phyloP scores from a whole-genome alignment of 805 yeast species.

The Starmerella cellae region DNA sequence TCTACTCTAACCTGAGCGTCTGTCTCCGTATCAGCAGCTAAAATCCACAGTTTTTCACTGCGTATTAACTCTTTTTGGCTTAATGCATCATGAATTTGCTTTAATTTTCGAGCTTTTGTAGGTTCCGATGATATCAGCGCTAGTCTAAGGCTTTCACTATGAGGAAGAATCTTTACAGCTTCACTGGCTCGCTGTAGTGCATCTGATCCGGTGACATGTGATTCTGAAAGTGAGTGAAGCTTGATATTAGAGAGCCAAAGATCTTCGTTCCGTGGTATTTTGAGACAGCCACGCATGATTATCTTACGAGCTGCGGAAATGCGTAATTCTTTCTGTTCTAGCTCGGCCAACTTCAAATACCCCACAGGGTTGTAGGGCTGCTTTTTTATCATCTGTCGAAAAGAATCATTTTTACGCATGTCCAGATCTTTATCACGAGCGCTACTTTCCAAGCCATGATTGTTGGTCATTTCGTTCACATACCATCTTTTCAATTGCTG shows the following conservation, averaged over 20 bases:
- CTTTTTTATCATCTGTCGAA: conserved; percentile 48
- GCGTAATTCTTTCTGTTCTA: conserved; percentile 56
- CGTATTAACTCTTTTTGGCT: background rate
- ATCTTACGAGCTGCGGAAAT: conserved; percentile 43
- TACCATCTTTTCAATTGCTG: background rate
- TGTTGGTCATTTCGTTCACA: conserved; percentile 39
- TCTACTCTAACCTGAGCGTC: conserved; percentile 37
- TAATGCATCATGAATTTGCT: conserved; percentile 57
- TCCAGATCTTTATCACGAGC: conserved; percentile 29
- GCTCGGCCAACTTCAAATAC: conserved; percentile 76
- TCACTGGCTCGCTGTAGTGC: conserved; percentile 40
- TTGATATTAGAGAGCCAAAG: conserved; percentile 75
- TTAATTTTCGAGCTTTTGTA: conserved; percentile 39
- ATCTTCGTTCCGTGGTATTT: conserved; percentile 52
- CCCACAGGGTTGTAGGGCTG: conserved; percentile 63
- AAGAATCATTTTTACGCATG: background rate
- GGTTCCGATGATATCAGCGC: conserved; percentile 55
- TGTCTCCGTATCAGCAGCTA: conserved; percentile 47
- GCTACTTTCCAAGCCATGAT: conserved; percentile 46
- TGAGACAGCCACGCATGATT: conserved; percentile 61
- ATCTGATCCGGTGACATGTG: conserved; percentile 33
- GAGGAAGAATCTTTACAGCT: conserved; percentile 46
- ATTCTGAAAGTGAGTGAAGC: conserved; percentile 32
- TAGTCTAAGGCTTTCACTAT: conserved; percentile 56
- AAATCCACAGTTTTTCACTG: conserved; percentile 53